Base-by-base conservation (phyloP, 208 protist species). In the Herpetomonas muscarum region DNA sequence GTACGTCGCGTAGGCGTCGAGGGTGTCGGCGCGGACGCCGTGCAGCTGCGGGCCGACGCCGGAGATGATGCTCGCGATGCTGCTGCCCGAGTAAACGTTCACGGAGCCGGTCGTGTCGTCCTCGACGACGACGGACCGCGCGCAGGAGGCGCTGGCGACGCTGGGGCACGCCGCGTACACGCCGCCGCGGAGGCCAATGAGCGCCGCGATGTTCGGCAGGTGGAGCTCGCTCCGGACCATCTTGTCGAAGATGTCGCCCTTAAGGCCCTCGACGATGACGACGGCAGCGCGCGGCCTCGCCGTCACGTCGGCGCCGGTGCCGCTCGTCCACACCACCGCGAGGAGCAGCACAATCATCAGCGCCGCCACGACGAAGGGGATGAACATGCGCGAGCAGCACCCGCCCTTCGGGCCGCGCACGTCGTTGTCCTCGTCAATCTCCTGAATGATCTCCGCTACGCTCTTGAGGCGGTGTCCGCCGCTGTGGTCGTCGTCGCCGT, bases 331-430 rank as follows among this genome's bases (percentile, higher is more conserved):
- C 2, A 81, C 42, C 25, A 70, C 67, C 21, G 64, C 65, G 22
- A 45, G 21, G 29, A 83, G 52, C 58, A 79, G 32, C 12, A 64
- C 45, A 9, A 81, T 17, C 22, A 81, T 32, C 47, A 87, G 53
- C 26, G 34, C 56, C 4, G 69, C 22, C 7, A 74, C 64, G 4
- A 88, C 15, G 28, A 87, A 53, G 0, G 85, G 81, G 5, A 89
- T 66, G 46, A 86, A 87, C 22, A 90, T 49, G 22, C 70, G 66
- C 34, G 79, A 67, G 70, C 85, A 92, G 76, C 85, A 88, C 55
- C 76, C 70, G 39, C 77, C 73, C 58, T 75, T 76, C 12, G 56
- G 51, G 24, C 73, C 74, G 34, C 53, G 55, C 19, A 77, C 60
- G 36, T 76, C 60, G 31, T 82, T 58, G 31, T 87, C 78, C 60